Conservation (phyloP, 345 rosid genomes). For the Citrus hindsii region DNA sequence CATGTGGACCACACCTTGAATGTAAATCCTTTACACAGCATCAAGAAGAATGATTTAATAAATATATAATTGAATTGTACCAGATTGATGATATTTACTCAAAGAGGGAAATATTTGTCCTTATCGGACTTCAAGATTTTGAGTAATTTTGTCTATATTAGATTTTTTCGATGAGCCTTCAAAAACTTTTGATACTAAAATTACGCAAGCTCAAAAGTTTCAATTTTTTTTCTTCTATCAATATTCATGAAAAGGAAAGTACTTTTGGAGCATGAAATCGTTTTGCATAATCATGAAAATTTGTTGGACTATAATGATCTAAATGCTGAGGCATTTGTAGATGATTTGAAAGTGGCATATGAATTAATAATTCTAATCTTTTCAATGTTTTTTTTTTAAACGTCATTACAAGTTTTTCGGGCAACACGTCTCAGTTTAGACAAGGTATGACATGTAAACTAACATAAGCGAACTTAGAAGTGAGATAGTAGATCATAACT, state of each 20-base stretch:
- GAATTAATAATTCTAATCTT: background rate
- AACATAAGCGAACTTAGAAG: background rate
- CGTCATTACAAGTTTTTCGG: background rate
- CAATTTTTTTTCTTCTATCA: background rate
- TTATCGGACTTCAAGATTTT: background rate
- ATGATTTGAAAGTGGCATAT: background rate
- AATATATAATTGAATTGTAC: background rate
- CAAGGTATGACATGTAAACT: background rate
- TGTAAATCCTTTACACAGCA: background rate
- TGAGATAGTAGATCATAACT: background rate
- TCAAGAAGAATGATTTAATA: background rate
- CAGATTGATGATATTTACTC: background rate
- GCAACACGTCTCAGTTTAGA: background rate
- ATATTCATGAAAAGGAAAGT: background rate
- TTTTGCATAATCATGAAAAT: background rate
- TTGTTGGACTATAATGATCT: background rate
- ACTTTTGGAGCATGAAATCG: background rate
- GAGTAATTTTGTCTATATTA: background rate
- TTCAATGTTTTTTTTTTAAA: background rate
- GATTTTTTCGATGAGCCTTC: background rate
- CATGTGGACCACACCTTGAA: no score
- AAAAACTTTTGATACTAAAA: background rate
- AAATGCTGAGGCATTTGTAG: background rate
- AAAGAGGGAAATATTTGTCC: background rate
- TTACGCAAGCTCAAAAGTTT: background rate